Evolutionary conservation across 306 rosid genomes (phyloP).

Genomic region (Herpetospermum pedunculosum): DNA sequence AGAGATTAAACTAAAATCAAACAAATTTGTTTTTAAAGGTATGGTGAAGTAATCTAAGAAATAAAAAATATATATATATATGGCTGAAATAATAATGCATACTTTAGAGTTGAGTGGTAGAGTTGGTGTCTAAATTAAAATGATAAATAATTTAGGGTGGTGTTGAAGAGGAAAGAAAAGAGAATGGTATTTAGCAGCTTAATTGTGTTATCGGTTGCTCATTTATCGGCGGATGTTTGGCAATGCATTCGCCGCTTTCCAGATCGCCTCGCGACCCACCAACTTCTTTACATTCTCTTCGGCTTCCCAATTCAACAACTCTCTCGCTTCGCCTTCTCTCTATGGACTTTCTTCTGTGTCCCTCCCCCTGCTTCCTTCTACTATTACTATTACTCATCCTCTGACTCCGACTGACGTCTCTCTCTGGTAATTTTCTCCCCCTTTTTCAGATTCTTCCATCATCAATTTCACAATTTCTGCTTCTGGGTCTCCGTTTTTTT

Average conservation of each 20-base stretch:
- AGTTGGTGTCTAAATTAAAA: too few species aligned
- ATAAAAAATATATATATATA: too few species aligned
- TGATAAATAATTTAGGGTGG: too few species aligned
- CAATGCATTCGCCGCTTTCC: constrained; percentile 42
- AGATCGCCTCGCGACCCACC: constrained; percentile 39
- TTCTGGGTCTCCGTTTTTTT: background rate
- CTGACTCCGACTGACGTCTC: constrained; percentile 12
- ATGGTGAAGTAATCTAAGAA: too few species aligned
- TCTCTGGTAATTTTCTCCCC: background rate
- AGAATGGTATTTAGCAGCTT: constrained; percentile 71
- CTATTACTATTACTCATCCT: constrained; percentile 24
- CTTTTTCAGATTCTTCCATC: background rate
- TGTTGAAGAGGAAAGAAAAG: too few species aligned
- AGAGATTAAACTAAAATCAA: too few species aligned
- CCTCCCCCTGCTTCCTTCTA: constrained; percentile 37
- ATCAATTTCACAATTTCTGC: too few species aligned
- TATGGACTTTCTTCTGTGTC: constrained; percentile 61
- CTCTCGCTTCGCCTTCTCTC: constrained; percentile 53
- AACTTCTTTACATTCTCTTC: constrained; percentile 48
- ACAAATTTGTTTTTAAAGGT: too few species aligned
- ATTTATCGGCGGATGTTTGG: constrained; percentile 55
- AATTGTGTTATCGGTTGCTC: constrained; percentile 50
- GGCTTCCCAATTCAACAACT: constrained; percentile 62
- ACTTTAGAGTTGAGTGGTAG: too few species aligned
- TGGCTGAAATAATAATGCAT: too few species aligned